Evolutionary conservation across 805 yeast genomes (phyloP).

Genomic region (Metschnikowia koreensis): DNA sequence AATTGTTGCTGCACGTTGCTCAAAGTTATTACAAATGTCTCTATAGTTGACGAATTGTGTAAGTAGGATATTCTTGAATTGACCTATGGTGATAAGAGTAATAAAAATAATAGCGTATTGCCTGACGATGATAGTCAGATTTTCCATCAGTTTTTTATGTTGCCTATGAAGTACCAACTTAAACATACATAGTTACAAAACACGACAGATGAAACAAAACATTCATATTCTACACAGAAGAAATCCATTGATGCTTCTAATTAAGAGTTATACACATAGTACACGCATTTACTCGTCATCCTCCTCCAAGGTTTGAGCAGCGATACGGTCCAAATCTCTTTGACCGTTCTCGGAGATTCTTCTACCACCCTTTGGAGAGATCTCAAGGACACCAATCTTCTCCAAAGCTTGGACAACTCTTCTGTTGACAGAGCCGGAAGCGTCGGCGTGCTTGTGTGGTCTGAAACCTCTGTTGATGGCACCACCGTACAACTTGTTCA

Average conservation of each 20-base stretch:
- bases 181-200: background rate
- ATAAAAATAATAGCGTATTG: no score
- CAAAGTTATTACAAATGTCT: conserved; percentile 1
- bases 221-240: background rate
- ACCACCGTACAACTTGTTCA: conserved; percentile 99
- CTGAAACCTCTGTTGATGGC: conserved; percentile 98
- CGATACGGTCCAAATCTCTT: conserved; percentile 99
- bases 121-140: no score
- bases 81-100: background rate
- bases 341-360: conserved; percentile 99
- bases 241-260: conserved; percentile 15
- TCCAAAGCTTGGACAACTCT: conserved; percentile 96
- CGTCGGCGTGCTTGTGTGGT: conserved; percentile 98
- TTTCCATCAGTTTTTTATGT: no score
- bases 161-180: no score
- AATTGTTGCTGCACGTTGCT: conserved; percentile 3
- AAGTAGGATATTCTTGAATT: background rate
- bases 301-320: conserved; percentile 95
- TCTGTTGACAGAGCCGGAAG: conserved; percentile 99
- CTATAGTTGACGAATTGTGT: background rate
- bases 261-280: conserved; percentile 19
- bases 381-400: conserved; percentile 96
- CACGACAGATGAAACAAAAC: background rate
- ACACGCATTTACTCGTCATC: conserved; percentile 51
- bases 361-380: conserved; percentile 98